phyloP scores from a whole-genome alignment of 208 protist species.

The Lotmaria passim region DNA sequence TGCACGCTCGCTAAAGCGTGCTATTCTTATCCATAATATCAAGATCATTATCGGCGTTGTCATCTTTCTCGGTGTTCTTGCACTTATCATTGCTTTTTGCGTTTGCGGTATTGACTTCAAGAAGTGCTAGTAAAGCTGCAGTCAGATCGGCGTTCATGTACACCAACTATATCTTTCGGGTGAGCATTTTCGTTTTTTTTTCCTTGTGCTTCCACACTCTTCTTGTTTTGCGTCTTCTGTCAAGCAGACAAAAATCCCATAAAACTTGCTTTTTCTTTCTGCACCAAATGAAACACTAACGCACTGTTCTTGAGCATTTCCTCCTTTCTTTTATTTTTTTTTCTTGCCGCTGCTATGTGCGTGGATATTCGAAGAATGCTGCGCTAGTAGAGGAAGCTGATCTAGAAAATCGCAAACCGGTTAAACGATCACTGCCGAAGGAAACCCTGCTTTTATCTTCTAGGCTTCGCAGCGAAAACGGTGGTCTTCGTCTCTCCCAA shows the following conservation, averaged over 20 bases:
- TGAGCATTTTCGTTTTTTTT: background rate
- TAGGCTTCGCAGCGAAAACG: no score
- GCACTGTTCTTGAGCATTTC: no score
- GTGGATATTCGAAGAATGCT: no score
- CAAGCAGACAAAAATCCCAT: background rate
- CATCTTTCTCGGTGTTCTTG: slow-evolving; percentile 56
- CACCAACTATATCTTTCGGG: background rate
- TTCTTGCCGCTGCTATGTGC: no score
- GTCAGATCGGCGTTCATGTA: background rate
- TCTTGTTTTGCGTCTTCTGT: no score
- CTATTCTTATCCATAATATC: slow-evolving; percentile 70
- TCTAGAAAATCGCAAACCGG: no score
- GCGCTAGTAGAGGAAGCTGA: no score
- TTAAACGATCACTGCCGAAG: no score
- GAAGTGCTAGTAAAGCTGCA: slow-evolving; percentile 42
- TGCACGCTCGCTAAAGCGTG: slow-evolving; percentile 51
- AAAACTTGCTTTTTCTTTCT: slow-evolving; percentile 9
- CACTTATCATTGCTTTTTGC: slow-evolving; percentile 62
- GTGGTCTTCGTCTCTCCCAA: no score
- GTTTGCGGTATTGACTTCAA: slow-evolving; percentile 77
- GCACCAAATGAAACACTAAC: no score
- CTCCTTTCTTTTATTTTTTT: no score
- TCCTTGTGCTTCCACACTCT: slow-evolving; percentile 5
- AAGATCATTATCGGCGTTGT: slow-evolving; percentile 65
- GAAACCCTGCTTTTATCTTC: no score